Evolutionary conservation across 805 yeast genomes (phyloP).

Genomic region (Metschnikowia cerradonensis): DNA sequence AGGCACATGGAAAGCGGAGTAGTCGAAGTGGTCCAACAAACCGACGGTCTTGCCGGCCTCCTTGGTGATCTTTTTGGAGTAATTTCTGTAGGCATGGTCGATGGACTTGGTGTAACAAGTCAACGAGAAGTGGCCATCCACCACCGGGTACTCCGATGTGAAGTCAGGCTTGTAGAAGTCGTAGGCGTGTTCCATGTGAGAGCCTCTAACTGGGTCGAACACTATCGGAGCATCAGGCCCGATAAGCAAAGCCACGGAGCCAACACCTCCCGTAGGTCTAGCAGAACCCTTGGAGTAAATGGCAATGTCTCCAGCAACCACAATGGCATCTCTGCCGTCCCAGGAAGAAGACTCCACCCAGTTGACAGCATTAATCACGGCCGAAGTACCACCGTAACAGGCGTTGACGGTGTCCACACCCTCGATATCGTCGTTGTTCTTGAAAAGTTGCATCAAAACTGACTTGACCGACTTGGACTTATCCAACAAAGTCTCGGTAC

Average conservation of each 20-base stretch:
- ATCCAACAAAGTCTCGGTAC: slow-evolving; percentile 95
- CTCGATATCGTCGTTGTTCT: slow-evolving; percentile 85
- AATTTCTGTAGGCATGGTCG: slow-evolving; percentile 78
- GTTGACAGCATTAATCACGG: slow-evolving; percentile 87
- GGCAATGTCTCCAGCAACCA: slow-evolving; percentile 97
- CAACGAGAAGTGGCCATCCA: slow-evolving; percentile 94
- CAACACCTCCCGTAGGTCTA: slow-evolving; percentile 99
- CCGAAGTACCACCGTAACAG: slow-evolving; percentile 97
- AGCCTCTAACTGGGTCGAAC: slow-evolving; percentile 83
- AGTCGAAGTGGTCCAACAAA: slow-evolving; percentile 70
- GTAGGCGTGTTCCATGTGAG: slow-evolving; percentile 94
- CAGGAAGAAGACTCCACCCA: slow-evolving; percentile 95
- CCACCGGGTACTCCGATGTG: slow-evolving; percentile 93
- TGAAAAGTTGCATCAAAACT: slow-evolving; percentile 89
- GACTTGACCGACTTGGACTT: slow-evolving; percentile 96
- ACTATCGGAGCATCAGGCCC: slow-evolving; percentile 98
- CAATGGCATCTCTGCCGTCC: slow-evolving; percentile 98
- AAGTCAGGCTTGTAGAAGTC: slow-evolving; percentile 98
- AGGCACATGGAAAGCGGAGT: slow-evolving; percentile 96
- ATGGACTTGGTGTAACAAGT: slow-evolving; percentile 91
- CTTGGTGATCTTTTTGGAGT: slow-evolving; percentile 65
- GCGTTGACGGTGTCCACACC: slow-evolving; percentile 96
- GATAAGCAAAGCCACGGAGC: slow-evolving; percentile 87
- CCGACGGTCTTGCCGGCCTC: slow-evolving; percentile 52
- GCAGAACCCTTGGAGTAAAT: slow-evolving; percentile 96